These are phyloP conservation scores for Spergularia azorica DNA, from an alignment of 179 eudicot genomes.

Conservation along the genomic window DNA sequence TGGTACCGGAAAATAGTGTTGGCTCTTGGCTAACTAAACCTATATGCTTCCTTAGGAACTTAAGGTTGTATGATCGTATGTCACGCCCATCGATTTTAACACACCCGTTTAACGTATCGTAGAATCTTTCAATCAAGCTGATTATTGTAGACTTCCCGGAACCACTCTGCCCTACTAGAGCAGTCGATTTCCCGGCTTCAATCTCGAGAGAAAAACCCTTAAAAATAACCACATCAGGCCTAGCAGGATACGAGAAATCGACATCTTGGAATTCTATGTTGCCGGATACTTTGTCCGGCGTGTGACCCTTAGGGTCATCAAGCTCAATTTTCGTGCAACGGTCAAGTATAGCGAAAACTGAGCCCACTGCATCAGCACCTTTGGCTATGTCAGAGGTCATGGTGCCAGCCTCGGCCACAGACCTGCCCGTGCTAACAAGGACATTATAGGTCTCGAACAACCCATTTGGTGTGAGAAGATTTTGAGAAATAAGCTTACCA, in stretches of 20 bases:
- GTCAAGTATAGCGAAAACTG: slow-evolving; percentile 73
- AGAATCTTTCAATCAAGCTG: slow-evolving; percentile 69
- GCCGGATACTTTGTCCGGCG: slow-evolving; percentile 55
- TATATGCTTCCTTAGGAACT: slow-evolving; percentile 57
- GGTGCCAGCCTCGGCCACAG: slow-evolving; percentile 80
- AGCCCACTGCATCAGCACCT: slow-evolving; percentile 61
- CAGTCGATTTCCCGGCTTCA: slow-evolving; percentile 71
- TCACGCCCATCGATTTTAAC: slow-evolving; percentile 71
- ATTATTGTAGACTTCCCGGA: slow-evolving; percentile 82
- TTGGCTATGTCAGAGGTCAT: slow-evolving; percentile 85
- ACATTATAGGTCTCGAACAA: slow-evolving; percentile 71
- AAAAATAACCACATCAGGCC: slow-evolving; percentile 60
- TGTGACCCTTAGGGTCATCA: slow-evolving; percentile 49
- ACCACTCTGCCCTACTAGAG: slow-evolving; percentile 83
- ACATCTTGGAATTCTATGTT: slow-evolving; percentile 55
- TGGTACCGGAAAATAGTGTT: slow-evolving; percentile 62
- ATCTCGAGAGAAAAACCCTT: slow-evolving; percentile 61
- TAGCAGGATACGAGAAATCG: slow-evolving; percentile 68
- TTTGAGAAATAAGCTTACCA: slow-evolving; percentile 52
- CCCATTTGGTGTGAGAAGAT: slow-evolving; percentile 43
- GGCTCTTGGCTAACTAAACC: slow-evolving; percentile 91
- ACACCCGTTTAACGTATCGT: slow-evolving; percentile 57
- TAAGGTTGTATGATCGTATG: slow-evolving; percentile 54
- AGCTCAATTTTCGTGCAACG: slow-evolving; percentile 63
- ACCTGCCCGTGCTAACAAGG: slow-evolving; percentile 69